These are phyloP conservation scores for Leishmania mexicana DNA, from an alignment of 208 protist species.

Conservation along the genomic window DNA sequence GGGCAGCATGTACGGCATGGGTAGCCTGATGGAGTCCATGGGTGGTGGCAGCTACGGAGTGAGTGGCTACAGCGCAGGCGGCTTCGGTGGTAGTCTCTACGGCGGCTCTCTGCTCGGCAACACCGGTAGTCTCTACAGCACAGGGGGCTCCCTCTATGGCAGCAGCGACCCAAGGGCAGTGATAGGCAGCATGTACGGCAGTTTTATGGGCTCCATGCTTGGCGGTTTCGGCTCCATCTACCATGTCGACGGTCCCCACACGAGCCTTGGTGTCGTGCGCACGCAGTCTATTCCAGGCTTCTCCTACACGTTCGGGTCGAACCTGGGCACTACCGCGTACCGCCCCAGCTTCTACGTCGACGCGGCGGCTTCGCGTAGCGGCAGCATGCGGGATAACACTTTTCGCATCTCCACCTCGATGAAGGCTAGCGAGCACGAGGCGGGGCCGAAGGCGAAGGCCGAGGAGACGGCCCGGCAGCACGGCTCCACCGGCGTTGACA, in stretches of 20 bases:
- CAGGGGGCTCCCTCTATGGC: conserved; percentile 54
- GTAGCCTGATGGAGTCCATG: conserved; percentile 28
- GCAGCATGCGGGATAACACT: conserved; percentile 12
- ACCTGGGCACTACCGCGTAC: conserved; percentile 17
- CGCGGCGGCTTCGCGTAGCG: not conserved
- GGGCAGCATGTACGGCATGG: conserved; percentile 25
- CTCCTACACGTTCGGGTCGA: conserved; percentile 48
- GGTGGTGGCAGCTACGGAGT: conserved; percentile 27
- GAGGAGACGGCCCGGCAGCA: not conserved
- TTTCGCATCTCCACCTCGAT: conserved; percentile 28
- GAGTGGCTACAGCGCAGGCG: conserved; percentile 21
- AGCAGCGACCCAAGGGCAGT: conserved; percentile 23
- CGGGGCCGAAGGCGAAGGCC: conserved; percentile 4
- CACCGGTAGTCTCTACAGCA: conserved; percentile 44
- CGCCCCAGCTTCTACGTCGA: conserved; percentile 22
- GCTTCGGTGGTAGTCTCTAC: conserved; percentile 44
- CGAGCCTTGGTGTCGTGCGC: conserved; percentile 40
- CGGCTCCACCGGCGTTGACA: conserved; percentile 17
- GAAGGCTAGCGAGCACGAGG: conserved; percentile 1
- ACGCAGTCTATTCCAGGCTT: conserved; percentile 40
- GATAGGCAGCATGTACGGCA: conserved; percentile 56
- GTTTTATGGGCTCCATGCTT: conserved; percentile 25
- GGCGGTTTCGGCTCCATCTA: conserved; percentile 47
- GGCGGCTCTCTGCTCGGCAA: conserved; percentile 39
- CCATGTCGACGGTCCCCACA: conserved; percentile 34